A percentile compares a stretch with the other conserved stretches of the same genome.
phyloP scores from a whole-genome alignment of 495 filamentous ascomycete genomes.

The Aspergillus homomorphus region DNA sequence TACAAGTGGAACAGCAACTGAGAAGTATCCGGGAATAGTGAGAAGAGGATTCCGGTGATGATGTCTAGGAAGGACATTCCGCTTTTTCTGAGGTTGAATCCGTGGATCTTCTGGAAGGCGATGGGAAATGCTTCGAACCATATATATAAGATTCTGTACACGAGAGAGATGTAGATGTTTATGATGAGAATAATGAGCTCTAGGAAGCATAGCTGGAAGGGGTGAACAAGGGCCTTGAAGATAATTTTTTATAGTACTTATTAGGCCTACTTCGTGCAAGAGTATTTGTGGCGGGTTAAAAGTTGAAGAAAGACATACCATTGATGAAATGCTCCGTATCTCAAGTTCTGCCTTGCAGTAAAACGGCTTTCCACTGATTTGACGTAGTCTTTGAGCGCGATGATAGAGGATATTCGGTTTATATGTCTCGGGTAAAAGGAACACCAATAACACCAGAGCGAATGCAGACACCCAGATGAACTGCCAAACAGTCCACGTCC shows the following conservation, averaged over 20 bases:
- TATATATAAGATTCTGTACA: constrained; percentile 54
- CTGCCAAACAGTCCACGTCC: constrained; percentile 50
- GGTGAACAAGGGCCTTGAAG: constrained; percentile 38
- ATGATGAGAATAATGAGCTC: constrained; percentile 52
- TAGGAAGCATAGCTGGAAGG: constrained; percentile 41
- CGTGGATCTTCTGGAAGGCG: constrained; percentile 47
- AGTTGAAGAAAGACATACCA: constrained; percentile 8
- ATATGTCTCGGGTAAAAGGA: constrained; percentile 56
- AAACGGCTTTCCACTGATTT: constrained; percentile 30
- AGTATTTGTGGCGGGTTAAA: neutral
- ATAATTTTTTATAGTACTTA: constrained; percentile 29
- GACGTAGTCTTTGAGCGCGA: constrained; percentile 49
- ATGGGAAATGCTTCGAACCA: constrained; percentile 59
- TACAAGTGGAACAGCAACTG: too few relatives aligned
- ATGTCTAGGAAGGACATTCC: constrained; percentile 53
- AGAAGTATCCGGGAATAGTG: constrained; percentile 45
- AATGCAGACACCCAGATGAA: constrained; percentile 46
- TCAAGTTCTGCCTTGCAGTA: constrained; percentile 44
- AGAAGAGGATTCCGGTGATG: constrained; percentile 37
- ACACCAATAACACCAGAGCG: constrained; percentile 46
- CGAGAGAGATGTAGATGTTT: constrained; percentile 52
- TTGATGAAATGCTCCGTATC: constrained; percentile 24
- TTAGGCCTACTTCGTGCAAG: neutral
- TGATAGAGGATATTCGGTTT: constrained; percentile 54
- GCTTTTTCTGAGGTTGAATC: constrained; percentile 43